Percentiles rank a stretch among this genome's conserved stretches.
phyloP scores from a whole-genome alignment of 192 early-diverging fungal species.

The Coemansia sp. region DNA sequence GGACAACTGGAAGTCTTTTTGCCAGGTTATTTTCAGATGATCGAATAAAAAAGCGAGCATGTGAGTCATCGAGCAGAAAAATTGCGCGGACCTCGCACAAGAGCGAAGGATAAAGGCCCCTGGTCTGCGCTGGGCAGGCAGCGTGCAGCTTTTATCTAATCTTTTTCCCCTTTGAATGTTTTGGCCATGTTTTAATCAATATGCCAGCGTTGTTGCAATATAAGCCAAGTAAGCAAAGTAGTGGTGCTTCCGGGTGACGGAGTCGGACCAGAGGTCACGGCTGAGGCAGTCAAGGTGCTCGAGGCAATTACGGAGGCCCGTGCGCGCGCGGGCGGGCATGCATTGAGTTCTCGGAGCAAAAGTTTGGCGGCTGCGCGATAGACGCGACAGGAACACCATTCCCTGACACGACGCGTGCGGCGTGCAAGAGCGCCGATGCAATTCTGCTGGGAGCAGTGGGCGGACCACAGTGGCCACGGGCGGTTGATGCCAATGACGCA shows the following conservation, averaged over 20 bases:
- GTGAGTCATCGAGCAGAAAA: background rate
- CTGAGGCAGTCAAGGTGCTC: slow-evolving; percentile 87
- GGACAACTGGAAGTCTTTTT: background rate
- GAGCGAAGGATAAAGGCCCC: background rate
- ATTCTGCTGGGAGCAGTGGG: slow-evolving; percentile 97
- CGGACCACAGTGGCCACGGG: slow-evolving; percentile 90
- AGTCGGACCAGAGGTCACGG: slow-evolving; percentile 92
- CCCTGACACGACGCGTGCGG: slow-evolving; percentile 76
- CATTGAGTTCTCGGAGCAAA: slow-evolving; percentile 73
- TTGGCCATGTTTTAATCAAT: too few species aligned
- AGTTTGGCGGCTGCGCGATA: slow-evolving; percentile 91
- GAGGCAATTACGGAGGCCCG: slow-evolving; percentile 70
- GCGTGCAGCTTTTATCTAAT: slow-evolving; percentile 13
- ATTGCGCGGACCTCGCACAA: background rate
- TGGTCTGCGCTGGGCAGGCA: background rate
- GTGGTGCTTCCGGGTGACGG: slow-evolving; percentile 92
- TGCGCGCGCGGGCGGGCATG: slow-evolving; percentile 57
- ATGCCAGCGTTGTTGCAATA: too few species aligned
- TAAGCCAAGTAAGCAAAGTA: too few species aligned
- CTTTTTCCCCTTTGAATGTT: slow-evolving; percentile 13
- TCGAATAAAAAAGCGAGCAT: background rate
- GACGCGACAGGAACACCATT: slow-evolving; percentile 86
- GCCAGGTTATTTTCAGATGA: background rate
- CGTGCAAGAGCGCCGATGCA: slow-evolving; percentile 82
- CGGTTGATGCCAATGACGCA: slow-evolving; percentile 65